Evolutionary conservation across 2,329 filamentous ascomycete species (phyloP).

Genomic region (Aureobasidium melanogenum): DNA sequence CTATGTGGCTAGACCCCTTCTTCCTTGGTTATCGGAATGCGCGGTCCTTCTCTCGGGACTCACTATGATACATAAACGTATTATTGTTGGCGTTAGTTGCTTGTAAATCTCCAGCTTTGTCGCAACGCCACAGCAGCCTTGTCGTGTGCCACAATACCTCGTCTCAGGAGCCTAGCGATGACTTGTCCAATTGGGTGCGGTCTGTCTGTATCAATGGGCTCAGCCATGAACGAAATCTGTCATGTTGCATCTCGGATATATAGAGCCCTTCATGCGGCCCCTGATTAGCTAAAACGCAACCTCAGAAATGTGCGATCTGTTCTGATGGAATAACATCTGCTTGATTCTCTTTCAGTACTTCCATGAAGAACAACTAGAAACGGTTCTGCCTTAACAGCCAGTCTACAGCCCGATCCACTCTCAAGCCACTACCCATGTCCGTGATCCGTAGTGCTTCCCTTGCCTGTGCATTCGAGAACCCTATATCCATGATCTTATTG

Average conservation of each 20-base stretch:
- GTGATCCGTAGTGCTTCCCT: slow-evolving; percentile 50
- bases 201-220: not conserved
- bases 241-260: not conserved
- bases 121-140: not conserved
- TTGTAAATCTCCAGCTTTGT: too few species aligned
- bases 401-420: slow-evolving; percentile 49
- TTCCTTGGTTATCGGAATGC: too few species aligned
- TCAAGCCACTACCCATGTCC: slow-evolving; percentile 50
- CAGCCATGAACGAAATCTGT: not conserved
- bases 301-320: too few species aligned
- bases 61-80: too few species aligned
- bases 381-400: slow-evolving; percentile 37
- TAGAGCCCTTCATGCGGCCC: not conserved
- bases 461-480: slow-evolving; percentile 47
- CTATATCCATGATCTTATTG: slow-evolving; percentile 49
- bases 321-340: too few species aligned
- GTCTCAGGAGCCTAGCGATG: not conserved
- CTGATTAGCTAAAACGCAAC: not conserved
- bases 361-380: slow-evolving; percentile 5
- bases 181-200: not conserved
- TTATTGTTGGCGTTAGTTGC: too few species aligned
- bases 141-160: not conserved
- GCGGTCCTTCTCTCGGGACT: too few species aligned
- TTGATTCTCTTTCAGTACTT: not conserved
- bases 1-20: too few species aligned